phyloP scores from a whole-genome alignment of 345 rosid species.

The Gossypium stocksii region DNA sequence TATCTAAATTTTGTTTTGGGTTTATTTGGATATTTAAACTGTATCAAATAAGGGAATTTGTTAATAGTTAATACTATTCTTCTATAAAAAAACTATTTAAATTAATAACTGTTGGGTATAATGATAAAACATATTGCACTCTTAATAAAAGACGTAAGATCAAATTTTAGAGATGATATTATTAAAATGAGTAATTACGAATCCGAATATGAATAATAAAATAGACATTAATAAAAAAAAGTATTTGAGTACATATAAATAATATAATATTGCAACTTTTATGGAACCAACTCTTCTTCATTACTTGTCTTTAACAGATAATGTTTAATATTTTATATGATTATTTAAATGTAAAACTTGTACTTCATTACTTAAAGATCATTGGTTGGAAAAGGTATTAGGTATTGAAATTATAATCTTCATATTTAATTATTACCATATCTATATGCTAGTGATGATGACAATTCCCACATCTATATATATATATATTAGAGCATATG shows the following conservation, averaged over 20 bases:
- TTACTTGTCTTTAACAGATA: background rate
- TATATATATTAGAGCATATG: background rate
- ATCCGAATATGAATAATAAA: too few species aligned
- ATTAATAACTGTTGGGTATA: fast-evolving
- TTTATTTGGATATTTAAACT: background rate
- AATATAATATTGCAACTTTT: background rate
- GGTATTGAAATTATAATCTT: background rate
- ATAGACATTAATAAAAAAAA: too few species aligned
- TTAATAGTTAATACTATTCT: too few species aligned
- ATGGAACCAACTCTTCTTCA: background rate
- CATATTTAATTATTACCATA: background rate
- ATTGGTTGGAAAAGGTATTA: background rate
- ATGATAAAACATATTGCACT: fast-evolving
- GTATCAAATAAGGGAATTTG: too few species aligned
- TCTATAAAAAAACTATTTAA: too few species aligned
- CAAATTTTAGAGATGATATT: too few species aligned
- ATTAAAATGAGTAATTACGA: too few species aligned
- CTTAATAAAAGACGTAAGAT: too few species aligned
- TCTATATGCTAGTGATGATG: background rate
- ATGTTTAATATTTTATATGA: background rate
- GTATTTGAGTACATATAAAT: background rate
- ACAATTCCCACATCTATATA: background rate
- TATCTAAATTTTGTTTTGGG: background rate
- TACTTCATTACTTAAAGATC: background rate
- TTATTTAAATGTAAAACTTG: background rate